phyloP scores from a whole-genome alignment of 2,329 filamentous ascomycete species.

The Botrytis aclada region DNA sequence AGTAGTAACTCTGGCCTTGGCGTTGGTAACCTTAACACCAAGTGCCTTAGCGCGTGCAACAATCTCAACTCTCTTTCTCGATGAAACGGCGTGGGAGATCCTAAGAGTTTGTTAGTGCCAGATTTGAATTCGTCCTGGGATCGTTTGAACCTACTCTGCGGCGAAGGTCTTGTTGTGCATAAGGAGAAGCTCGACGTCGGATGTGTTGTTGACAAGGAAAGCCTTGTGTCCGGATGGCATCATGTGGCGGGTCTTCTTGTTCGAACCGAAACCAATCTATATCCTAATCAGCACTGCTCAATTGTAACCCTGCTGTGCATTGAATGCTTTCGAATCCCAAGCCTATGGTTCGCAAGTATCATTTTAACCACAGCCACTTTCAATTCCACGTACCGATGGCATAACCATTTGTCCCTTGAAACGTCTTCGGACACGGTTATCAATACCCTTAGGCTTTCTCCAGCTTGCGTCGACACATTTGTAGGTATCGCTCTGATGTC shows the following conservation, averaged over 20 bases:
- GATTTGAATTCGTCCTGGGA: neutral
- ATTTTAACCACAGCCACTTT: neutral
- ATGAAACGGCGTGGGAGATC: conserved; percentile 97
- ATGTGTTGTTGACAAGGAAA: conserved; percentile 96
- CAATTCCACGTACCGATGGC: conserved; percentile 81
- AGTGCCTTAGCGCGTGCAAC: conserved; percentile 95
- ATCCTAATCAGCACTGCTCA: conserved; percentile 30
- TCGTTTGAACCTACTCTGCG: conserved; percentile 74
- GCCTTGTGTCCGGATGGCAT: conserved; percentile 99
- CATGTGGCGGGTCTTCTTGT: conserved; percentile 99
- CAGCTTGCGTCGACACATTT: conserved; percentile 86
- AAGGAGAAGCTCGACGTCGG: conserved; percentile 93
- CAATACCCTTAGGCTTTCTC: conserved; percentile 99
- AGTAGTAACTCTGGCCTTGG: conserved; percentile 97
- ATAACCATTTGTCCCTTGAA: conserved; percentile 95
- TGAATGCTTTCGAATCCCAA: conserved; percentile 15
- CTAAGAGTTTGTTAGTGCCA: conserved; percentile 45
- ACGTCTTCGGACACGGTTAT: conserved; percentile 94
- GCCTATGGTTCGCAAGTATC: neutral
- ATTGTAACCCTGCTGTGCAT: neutral
- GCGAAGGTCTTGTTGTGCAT: conserved; percentile 99
- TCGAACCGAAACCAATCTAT: conserved; percentile 97
- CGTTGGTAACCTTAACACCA: conserved; percentile 99
- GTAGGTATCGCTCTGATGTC: conserved; percentile 97
- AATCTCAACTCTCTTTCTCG: conserved; percentile 98